phyloP scores from a whole-genome alignment of 768 basidiomycete genomes.

The Cubamyces sp. region DNA sequence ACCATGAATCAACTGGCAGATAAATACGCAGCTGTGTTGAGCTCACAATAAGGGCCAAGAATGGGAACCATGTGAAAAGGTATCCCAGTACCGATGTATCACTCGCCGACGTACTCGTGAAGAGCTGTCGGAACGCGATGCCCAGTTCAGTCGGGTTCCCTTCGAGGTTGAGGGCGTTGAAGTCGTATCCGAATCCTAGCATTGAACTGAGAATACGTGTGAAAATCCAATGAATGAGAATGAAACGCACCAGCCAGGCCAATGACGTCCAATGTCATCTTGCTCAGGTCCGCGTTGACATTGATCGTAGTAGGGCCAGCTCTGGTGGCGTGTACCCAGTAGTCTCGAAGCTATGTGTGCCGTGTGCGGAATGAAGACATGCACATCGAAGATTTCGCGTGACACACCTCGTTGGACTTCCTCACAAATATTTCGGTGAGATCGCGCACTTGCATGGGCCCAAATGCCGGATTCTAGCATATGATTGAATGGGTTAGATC shows the following conservation, averaged over 20 bases:
- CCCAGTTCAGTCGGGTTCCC: constrained; percentile 35
- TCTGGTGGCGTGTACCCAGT: constrained; percentile 34
- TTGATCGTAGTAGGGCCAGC: constrained; percentile 35
- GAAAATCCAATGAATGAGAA: too few species aligned
- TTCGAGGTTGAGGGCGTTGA: constrained; percentile 35
- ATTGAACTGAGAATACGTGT: too few species aligned
- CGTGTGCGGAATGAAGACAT: too few species aligned
- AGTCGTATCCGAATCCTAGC: constrained; percentile 41
- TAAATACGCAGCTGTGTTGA: neutral
- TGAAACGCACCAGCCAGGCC: constrained; percentile 41
- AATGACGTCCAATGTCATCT: constrained; percentile 46
- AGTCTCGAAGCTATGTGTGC: constrained; percentile 24
- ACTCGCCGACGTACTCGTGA: constrained; percentile 7
- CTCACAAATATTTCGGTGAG: constrained; percentile 60
- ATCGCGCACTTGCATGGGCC: constrained; percentile 58
- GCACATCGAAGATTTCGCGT: too few species aligned
- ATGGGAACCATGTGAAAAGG: constrained; percentile 23
- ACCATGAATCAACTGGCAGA: neutral
- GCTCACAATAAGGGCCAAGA: constrained; percentile 29
- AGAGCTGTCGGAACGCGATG: constrained; percentile 34
- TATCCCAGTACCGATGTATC: neutral
- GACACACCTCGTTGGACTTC: constrained; percentile 53
- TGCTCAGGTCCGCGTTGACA: constrained; percentile 39
- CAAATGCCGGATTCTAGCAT: constrained; percentile 73
- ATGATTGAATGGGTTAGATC: too few species aligned